A percentile compares a stretch with the other conserved stretches of the same genome.
These are phyloP conservation scores for Lactifluus rugatus DNA, from an alignment of 768 basidiomycete genomes.

Conservation along the genomic window DNA sequence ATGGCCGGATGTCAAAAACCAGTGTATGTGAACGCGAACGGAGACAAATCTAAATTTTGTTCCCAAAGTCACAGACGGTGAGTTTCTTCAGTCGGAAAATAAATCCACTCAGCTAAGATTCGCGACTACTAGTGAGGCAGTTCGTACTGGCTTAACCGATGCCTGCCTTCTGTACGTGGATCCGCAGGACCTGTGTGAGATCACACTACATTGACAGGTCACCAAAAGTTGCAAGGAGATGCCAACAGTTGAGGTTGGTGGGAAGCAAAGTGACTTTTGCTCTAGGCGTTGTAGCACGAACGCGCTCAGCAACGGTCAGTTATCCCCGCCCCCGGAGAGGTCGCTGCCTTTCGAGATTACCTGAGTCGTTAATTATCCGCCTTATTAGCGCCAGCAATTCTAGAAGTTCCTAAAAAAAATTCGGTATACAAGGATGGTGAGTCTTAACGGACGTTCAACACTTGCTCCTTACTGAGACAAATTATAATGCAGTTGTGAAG, in stretches of 20 bases:
- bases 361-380: neutral
- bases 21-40: conserved; percentile 13
- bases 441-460: neutral
- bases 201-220: neutral
- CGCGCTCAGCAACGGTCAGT: conserved; percentile 13
- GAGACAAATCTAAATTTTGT: conserved; percentile 15
- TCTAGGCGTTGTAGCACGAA: conserved; percentile 18
- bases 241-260: conserved; percentile 19
- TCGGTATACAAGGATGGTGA: conserved; percentile 12
- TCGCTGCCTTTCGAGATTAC: neutral
- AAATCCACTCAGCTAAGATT: neutral
- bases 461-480: neutral
- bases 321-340: neutral
- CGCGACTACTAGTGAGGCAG: conserved; percentile 7
- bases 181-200: neutral
- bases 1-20: conserved; percentile 9
- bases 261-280: conserved; percentile 22
- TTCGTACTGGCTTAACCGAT: conserved; percentile 9
- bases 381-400: conserved; percentile 14
- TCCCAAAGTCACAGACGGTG: conserved; percentile 18
- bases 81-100: neutral
- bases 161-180: conserved; percentile 17
- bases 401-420: conserved; percentile 9
- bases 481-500: conserved; percentile 12
- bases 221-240: conserved; percentile 16